Evolutionary conservation across 257 asterid species (phyloP).

Genomic region (Nicotiana otophora): DNA sequence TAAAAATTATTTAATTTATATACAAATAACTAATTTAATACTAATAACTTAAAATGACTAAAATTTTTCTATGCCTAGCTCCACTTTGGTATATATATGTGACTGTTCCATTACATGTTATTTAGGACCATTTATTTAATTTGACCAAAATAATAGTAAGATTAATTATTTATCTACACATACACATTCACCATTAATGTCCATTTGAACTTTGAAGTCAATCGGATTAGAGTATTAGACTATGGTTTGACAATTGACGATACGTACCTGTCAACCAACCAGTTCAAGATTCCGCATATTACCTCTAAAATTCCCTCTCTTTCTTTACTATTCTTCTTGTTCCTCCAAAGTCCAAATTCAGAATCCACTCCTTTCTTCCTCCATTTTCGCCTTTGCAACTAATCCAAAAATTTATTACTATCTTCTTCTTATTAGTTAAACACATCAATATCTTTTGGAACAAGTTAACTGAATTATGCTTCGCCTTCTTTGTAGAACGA

Average conservation of each 20-base stretch:
- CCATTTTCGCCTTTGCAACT: not conserved
- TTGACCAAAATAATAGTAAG: too few relatives aligned
- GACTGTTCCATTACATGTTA: too few relatives aligned
- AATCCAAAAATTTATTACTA: not conserved
- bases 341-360: not conserved
- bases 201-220: not conserved
- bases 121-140: too few relatives aligned
- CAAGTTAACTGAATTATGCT: slow-evolving; percentile 23
- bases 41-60: too few relatives aligned
- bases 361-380: not conserved
- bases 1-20: too few relatives aligned
- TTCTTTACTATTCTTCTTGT: not conserved
- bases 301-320: slow-evolving; percentile 22
- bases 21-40: too few relatives aligned
- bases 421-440: not conserved
- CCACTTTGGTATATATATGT: too few relatives aligned
- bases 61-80: too few relatives aligned
- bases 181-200: not conserved
- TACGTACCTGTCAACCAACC: not conserved
- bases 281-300: slow-evolving; percentile 20
- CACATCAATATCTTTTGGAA: not conserved
- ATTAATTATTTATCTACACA: not conserved
- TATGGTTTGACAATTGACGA: not conserved
- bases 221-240: not conserved
- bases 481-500: slow-evolving; percentile 25